Evolutionary conservation across 176 grass and related monocot genomes (phyloP), one percentile per base, ranked within the genome.

Genomic region (Alloteropsis semialata): DNA sequence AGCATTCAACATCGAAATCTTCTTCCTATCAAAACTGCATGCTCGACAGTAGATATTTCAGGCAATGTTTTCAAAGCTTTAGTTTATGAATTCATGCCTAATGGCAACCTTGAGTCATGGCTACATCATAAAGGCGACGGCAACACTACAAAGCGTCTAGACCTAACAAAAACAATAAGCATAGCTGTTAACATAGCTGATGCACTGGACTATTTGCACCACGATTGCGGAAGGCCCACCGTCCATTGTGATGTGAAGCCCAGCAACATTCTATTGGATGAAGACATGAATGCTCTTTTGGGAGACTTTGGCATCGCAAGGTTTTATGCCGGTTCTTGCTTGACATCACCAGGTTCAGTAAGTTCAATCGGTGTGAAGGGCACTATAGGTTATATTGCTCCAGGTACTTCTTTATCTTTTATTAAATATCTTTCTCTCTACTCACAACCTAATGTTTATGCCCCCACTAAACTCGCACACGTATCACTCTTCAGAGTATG

Each of bases 201-300:
- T 36, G 88, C 86, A n/a, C 33, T 94, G 63, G 81, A 79, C 0
- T 91, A 94, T 61, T 37, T 94, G 18, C 88, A 94, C 17, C 13
- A 83, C 6, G 71, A 84, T 19, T 51, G 43, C 3, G 43, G 69
- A 49, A 48, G 29, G 2, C 42, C 85, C 0, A 73, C 67, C 59
- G 24, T 91, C 45, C 92, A 94, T 39, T 89, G 82, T 33, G 92
- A 93, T 62, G 2, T 92, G 16, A 88, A 92, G 50, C 78, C 90
- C 0, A 75, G 73, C 44, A 92, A 92, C 17, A 25, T 94, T 21
- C 88, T 94, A 24, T 29, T 91, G 0, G 82, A 94, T 34, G 61
- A 45, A 10, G 86, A 72, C 24, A 68, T 91, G 79, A 78, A 27
- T 28, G 88, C 88, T 10, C 82, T 55, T 34, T 50, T 94, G 13